Conservation (phyloP, 2,329 filamentous ascomycete species). For the Drechmeria coniospora region DNA sequence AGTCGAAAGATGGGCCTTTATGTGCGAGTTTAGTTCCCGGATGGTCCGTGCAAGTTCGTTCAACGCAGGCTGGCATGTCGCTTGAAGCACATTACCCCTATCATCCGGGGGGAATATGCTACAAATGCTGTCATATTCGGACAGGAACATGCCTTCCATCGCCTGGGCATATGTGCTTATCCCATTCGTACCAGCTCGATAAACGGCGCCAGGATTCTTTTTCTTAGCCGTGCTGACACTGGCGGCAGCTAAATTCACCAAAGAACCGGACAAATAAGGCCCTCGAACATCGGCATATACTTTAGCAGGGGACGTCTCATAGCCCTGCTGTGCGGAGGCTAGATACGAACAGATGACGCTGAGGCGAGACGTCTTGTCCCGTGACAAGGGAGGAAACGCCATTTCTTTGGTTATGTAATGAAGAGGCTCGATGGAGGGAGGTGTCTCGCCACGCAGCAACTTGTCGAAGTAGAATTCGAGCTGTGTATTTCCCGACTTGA, state of each 20-base stretch:
- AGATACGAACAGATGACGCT: slow-evolving; percentile 68
- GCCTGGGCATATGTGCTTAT: slow-evolving; percentile 80
- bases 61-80: slow-evolving; percentile 64
- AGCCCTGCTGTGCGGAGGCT: slow-evolving; percentile 38
- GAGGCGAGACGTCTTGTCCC: slow-evolving; percentile 61
- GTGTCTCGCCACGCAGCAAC: slow-evolving; percentile 59
- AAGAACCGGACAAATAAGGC: slow-evolving; percentile 65
- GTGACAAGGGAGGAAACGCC: slow-evolving; percentile 66
- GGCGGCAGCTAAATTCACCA: slow-evolving; percentile 77
- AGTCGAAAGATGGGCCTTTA: slow-evolving; percentile 70
- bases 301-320: slow-evolving; percentile 57
- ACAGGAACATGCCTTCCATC: slow-evolving; percentile 71
- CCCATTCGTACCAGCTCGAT: slow-evolving; percentile 76
- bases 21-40: slow-evolving; percentile 76
- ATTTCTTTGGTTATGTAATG: slow-evolving; percentile 84
- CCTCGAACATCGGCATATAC: slow-evolving; percentile 79
- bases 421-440: slow-evolving; percentile 69
- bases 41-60: slow-evolving; percentile 74
- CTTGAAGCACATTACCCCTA: slow-evolving; percentile 64
- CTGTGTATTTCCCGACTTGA: slow-evolving; percentile 67
- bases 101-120: slow-evolving; percentile 76
- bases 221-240: slow-evolving; percentile 73
- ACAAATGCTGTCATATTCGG: slow-evolving; percentile 84
- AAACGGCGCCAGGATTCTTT: slow-evolving; percentile 68
- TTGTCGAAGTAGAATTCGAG: slow-evolving; percentile 74